These are phyloP conservation scores for Hyphodiscus hymeniophilus DNA, from an alignment of 495 filamentous ascomycete species.

Conservation along the genomic window DNA sequence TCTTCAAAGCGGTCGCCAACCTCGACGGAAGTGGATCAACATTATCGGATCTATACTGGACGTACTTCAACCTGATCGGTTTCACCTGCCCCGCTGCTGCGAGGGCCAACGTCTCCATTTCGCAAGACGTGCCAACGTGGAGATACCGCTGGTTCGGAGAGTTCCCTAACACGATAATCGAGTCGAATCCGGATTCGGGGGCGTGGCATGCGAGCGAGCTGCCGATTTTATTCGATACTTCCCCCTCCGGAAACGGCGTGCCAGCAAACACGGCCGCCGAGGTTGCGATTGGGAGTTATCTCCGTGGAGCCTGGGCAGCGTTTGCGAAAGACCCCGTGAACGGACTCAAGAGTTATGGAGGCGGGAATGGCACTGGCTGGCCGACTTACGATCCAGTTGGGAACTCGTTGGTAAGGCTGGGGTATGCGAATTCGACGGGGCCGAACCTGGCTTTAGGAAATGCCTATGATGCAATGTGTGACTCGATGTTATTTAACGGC, in stretches of 20 bases:
- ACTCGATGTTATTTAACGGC: conserved; percentile 25
- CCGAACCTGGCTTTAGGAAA: conserved; percentile 11
- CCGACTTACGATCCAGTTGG: conserved; percentile 25
- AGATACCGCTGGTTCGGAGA: conserved; percentile 43
- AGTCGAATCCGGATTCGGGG: conserved; percentile 29
- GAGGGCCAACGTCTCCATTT: conserved; percentile 25
- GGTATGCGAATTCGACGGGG: conserved; percentile 17
- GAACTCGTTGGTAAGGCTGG: conserved; percentile 18
- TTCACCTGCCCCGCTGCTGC: conserved; percentile 37
- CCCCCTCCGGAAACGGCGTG: conserved; percentile 18
- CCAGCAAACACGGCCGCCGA: conserved; percentile 23
- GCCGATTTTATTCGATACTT: conserved; percentile 18
- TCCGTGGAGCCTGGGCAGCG: conserved; percentile 37
- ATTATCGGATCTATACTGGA: conserved; percentile 22
- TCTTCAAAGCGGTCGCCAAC: conserved; percentile 26
- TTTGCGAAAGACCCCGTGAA: conserved; percentile 40
- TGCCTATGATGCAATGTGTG: conserved; percentile 20
- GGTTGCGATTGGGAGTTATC: conserved; percentile 26
- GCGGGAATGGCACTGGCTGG: conserved; percentile 30
- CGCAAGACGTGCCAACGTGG: conserved; percentile 35
- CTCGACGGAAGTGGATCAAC: neutral
- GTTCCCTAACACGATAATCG: conserved; percentile 36
- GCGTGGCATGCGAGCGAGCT: conserved; percentile 40
- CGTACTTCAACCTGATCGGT: conserved; percentile 27
- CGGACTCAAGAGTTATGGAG: conserved; percentile 31